A percentile compares a stretch with the other conserved stretches of the same genome.
Evolutionary conservation across 2,329 filamentous ascomycete genomes (phyloP).

Genomic region (Fusarium austroafricanum): DNA sequence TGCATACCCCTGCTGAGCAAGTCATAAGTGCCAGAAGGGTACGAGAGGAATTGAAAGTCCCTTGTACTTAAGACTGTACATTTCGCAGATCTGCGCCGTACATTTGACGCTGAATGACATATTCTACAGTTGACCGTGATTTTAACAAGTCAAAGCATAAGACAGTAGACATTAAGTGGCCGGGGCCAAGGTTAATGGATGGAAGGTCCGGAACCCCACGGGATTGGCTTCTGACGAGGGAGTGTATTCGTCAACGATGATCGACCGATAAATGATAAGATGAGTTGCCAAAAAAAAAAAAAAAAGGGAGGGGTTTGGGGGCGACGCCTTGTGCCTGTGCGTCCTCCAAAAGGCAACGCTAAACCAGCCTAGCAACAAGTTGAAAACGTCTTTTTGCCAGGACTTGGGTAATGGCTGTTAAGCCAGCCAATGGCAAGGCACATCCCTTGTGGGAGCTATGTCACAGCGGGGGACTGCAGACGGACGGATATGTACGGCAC

Average conservation of each 20-base stretch:
- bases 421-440: slow-evolving; percentile 15
- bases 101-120: slow-evolving; percentile 1
- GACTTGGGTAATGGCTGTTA: slow-evolving; percentile 13
- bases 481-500: slow-evolving; percentile 19
- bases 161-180: not conserved
- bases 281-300: slow-evolving; percentile 21
- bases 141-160: slow-evolving; percentile 1
- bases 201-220: slow-evolving; percentile 13
- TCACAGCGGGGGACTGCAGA: slow-evolving; percentile 23
- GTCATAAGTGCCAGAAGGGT: slow-evolving; percentile 1
- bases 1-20: slow-evolving; percentile 4
- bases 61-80: not conserved
- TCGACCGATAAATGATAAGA: slow-evolving; percentile 43
- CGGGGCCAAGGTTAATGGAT: slow-evolving; percentile 7
- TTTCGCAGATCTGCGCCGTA: slow-evolving; percentile 5
- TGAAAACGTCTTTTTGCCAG: slow-evolving; percentile 28
- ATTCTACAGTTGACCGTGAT: not conserved
- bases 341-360: slow-evolving; percentile 20
- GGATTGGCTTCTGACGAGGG: slow-evolving; percentile 44
- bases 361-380: slow-evolving; percentile 27
- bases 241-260: slow-evolving; percentile 35
- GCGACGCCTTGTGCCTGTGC: slow-evolving; percentile 26
- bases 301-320: slow-evolving; percentile 17
- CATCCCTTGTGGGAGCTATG: slow-evolving; percentile 19
- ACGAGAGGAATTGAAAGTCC: not conserved